phyloP scores from a whole-genome alignment of 1,284 basidiomycete genomes.

The Moesziomyces parantarcticus region DNA sequence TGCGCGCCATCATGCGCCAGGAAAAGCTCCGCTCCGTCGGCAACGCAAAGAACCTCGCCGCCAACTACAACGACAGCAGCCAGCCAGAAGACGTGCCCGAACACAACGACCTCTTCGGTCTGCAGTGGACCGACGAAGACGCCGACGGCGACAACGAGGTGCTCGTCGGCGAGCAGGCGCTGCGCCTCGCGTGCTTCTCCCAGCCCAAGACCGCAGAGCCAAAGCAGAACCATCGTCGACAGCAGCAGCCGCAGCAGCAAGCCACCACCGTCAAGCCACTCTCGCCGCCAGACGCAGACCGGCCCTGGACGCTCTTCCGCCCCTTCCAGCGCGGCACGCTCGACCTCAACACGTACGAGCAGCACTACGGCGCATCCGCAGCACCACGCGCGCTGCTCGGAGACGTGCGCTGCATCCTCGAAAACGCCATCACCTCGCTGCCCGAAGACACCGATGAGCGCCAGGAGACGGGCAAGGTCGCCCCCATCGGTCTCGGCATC shows the following conservation, averaged over 20 bases:
- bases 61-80: conserved; percentile 63
- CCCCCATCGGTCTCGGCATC: conserved; percentile 61
- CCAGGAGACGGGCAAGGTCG: conserved; percentile 34
- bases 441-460: conserved; percentile 44
- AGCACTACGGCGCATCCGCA: conserved; percentile 55
- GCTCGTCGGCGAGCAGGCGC: conserved; percentile 61
- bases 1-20: conserved; percentile 66
- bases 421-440: conserved; percentile 60
- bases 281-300: conserved; percentile 26
- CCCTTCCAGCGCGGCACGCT: conserved; percentile 61
- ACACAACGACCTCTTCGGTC: conserved; percentile 65
- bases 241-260: conserved; percentile 38
- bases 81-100: conserved; percentile 58
- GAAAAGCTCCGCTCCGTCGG: conserved; percentile 64
- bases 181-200: conserved; percentile 60
- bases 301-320: conserved; percentile 62
- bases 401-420: conserved; percentile 58
- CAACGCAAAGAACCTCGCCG: conserved; percentile 60
- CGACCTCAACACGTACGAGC: conserved; percentile 58
- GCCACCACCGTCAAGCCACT: conserved; percentile 23
- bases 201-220: conserved; percentile 43
- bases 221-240: conserved; percentile 30
- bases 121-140: conserved; percentile 60
- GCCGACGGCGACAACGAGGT: conserved; percentile 41
- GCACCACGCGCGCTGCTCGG: conserved; percentile 56